phyloP scores from a whole-genome alignment of 192 early-diverging fungal species.

The Coemansia sp. region DNA sequence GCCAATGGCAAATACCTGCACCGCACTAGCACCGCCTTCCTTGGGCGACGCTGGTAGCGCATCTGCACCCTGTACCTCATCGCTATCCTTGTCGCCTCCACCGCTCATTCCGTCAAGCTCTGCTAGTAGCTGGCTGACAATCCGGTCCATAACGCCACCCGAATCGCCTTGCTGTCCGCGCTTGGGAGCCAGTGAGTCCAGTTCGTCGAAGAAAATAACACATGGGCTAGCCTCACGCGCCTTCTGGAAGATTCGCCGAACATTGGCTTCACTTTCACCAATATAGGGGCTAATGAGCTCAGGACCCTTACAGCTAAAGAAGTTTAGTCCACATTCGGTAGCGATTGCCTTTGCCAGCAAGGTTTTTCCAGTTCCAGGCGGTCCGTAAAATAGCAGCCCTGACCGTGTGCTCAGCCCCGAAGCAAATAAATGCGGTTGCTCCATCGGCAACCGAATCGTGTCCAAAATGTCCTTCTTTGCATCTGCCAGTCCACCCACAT shows the following conservation, averaged over 20 bases:
- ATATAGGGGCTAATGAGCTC: slow-evolving; percentile 99
- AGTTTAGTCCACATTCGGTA: slow-evolving; percentile 95
- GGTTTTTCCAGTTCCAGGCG: slow-evolving; percentile 98
- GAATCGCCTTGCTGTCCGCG: slow-evolving; percentile 97
- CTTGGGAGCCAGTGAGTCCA: slow-evolving; percentile 98
- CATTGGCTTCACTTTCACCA: slow-evolving; percentile 98
- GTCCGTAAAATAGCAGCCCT: slow-evolving; percentile 92
- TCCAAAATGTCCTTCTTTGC: slow-evolving; percentile 93
- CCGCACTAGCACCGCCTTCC: slow-evolving; percentile 23
- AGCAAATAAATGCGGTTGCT: slow-evolving; percentile 94
- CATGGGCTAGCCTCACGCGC: slow-evolving; percentile 97
- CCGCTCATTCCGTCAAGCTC: slow-evolving; percentile 90
- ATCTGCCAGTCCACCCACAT: slow-evolving; percentile 91
- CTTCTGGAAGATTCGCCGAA: slow-evolving; percentile 90
- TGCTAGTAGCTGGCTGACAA: slow-evolving; percentile 92
- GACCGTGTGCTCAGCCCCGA: slow-evolving; percentile 91
- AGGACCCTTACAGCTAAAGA: slow-evolving; percentile 97
- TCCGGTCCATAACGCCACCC: slow-evolving; percentile 99
- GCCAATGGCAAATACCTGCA: slow-evolving; percentile 95
- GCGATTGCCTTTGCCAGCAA: slow-evolving; percentile 98
- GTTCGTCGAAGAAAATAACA: slow-evolving; percentile 98
- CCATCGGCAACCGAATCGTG: slow-evolving; percentile 93
- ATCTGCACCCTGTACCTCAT: slow-evolving; percentile 43
- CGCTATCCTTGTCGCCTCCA: slow-evolving; percentile 40
- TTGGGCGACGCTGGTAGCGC: slow-evolving; percentile 11